Evolutionary conservation across 148 eudicot genomes (phyloP), one percentile per base, ranked within the genome.

Genomic region (Cornus suecica): DNA sequence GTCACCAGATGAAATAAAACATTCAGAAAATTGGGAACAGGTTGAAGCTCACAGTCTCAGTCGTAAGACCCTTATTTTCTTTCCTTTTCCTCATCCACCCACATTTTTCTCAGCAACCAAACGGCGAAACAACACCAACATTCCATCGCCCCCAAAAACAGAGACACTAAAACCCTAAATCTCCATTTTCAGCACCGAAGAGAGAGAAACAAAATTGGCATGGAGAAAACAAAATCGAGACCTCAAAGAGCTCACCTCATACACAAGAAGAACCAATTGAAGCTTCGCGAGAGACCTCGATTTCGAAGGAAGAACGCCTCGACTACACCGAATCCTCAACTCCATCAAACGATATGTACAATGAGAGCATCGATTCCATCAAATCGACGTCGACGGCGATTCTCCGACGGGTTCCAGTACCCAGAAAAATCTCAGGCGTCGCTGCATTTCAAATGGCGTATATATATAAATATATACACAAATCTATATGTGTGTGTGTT

Each of bases 321-420:
- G 77, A 74, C 74, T 51, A 78, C 84, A 81, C 75, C 74, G 85
- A 85, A 88, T 79, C 90, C 74, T 87, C 41, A 92, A 84, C 96
- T 90, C 99, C 99, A 94, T 94, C 80, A 84, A 86, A 82, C 72
- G 75, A 62, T 51, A 54, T 66, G 66, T 71, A 28, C 70, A 80
- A 70, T 64, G 66, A 45, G 30, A 80, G 7, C 42, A 71, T 61
- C 68, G 65, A 51, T 79, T 72, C 92, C 91, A 87, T 94, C 90
- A 88, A 91, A 68, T 80, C 78, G 63, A 80, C 86, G 74, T 80
- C 78, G 63, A 80, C 86, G 74, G 64, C 77, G 70, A 70, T 69
- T 72, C 74, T 60, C 81, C 80, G 85, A 87, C 87, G 88, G 80
- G 66, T 25, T 67, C 74, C 77, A 9, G 65, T 22, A 54, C 79